Base-by-base conservation (phyloP, 2,329 filamentous ascomycete genomes). In the Emmonsia crescens region DNA sequence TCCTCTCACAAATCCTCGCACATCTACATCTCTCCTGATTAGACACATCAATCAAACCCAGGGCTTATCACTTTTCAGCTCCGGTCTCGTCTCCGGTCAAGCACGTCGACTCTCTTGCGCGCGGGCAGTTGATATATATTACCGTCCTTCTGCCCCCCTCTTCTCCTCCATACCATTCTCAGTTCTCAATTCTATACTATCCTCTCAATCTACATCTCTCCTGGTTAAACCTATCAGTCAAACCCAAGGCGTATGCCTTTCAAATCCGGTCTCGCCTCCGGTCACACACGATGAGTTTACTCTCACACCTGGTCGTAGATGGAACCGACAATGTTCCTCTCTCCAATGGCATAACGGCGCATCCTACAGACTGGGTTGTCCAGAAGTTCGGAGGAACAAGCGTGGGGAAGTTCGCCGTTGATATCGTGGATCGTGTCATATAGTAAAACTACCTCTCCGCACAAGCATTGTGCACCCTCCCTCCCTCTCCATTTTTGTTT, bases 331-430 rank as follows among this genome's bases (percentile, higher is more conserved):
- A 62, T n/a, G 60, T 57, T 44, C 61, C 60, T 60, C 60, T 65
- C 55, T 54, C 66, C 60, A 66, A 68, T 65, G 67, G 66, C 60
- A 66, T 68, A 48, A 64, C 62, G 46, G 49, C 46, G 55, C 31
- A 27, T 55, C 63, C 63, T 52, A 64, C 63, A 12, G 70, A 71
- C 66, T 96, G 91, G 92, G 82, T 96, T 36, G 89, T 96, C 58
- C 91, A 96, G 75, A 96, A 96, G 76, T 96, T 96, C 75, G 92
- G 92, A 65, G 93, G 93, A 59, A 99, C 93, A 59, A 96, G 90
- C 72, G 89, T 97, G 59, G 94, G 93, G 69, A 97, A 97, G 77
- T 96, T 96, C 70, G 87, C 92, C 59, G 82, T 84, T 68, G 87
- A 88, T 73, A 88, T 89, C 69, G 85, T 86, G 33, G 81, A 85